Evolutionary conservation across 2,329 filamentous ascomycete genomes (phyloP), one percentile per base, ranked within the genome.

Genomic region (Cryphonectria radicalis): DNA sequence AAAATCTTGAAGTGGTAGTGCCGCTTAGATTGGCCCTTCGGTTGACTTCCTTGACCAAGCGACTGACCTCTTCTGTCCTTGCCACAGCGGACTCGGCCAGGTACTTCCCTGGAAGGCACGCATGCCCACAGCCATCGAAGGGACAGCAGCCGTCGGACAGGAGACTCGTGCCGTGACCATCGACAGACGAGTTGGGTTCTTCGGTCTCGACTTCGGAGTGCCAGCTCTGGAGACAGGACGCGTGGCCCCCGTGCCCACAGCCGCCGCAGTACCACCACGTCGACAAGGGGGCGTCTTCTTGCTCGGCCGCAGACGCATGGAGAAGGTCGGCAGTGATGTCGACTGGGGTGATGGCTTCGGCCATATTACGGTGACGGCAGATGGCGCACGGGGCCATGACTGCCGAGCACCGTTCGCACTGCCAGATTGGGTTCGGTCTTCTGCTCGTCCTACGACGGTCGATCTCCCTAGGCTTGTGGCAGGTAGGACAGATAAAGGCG

Each of bases 191-290:
- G 4, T 46, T 46, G 0, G 59, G 13, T 25, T 81, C 81, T 1
- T 77, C 77, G 1, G 77, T 80, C 63, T 76, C 73, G 14, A 76
- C 73, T 59, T 68, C 68, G 0, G 82, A 82, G 77, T 91, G 89
- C 89, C 89, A 91, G 2, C 82, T 82, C 68, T 86, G 83, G 1
- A 91, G 82, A 71, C 89, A 91, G 0, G 85, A 84, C 0, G 86
- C 84, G 77, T 91, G 89, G 0, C 89, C 89, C 40, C 89, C 89
- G 74, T 91, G 89, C 0, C 84, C 84, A 75, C 89, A 91, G 17
- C 86, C 87, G 0, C 87, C 85, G 71, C 89, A 91, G 75, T 88
- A 88, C 87, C 88, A 91, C 89, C 89, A 91, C 1, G 84, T 84
- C 0, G 82, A 80, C 40, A 85, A 74, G 5, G 80, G 76, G 1